These are phyloP conservation scores for Coemansia sp. DNA, from an alignment of 192 early-diverging fungal species.

Conservation along the genomic window DNA sequence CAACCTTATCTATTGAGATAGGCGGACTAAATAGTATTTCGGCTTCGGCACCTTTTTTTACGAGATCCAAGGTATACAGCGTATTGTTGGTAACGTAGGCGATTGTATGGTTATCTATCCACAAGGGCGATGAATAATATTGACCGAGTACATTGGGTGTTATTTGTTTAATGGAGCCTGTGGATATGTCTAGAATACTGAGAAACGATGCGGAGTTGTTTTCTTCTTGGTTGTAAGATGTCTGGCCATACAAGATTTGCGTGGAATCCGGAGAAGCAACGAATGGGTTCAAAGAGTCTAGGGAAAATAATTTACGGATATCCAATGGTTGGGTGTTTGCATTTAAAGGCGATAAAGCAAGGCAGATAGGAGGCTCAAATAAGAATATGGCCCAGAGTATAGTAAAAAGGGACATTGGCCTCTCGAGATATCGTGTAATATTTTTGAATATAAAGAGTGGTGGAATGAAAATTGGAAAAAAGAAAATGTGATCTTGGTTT, in stretches of 20 bases:
- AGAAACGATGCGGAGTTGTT: constrained; percentile 20
- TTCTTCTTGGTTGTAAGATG: constrained; percentile 20
- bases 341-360: no score
- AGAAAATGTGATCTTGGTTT: no score
- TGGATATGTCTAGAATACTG: constrained; percentile 13
- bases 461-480: no score
- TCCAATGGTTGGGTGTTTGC: no score
- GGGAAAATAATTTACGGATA: constrained; percentile 22
- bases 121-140: constrained; percentile 17
- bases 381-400: no score
- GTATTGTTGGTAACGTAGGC: constrained; percentile 25
- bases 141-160: constrained; percentile 12
- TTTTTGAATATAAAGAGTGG: no score
- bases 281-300: constrained; percentile 8
- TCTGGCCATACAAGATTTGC: constrained; percentile 14
- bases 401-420: no score
- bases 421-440: no score
- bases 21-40: no score
- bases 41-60: no score
- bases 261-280: constrained; percentile 28
- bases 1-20: no score
- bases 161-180: constrained; percentile 2
- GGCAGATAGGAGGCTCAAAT: no score
- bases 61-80: constrained; percentile 4
- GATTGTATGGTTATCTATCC: constrained; percentile 21